Evolutionary conservation across 257 asterid species (phyloP), one percentile per base, ranked within the genome.

Genomic region (Gentiana macrophylla): DNA sequence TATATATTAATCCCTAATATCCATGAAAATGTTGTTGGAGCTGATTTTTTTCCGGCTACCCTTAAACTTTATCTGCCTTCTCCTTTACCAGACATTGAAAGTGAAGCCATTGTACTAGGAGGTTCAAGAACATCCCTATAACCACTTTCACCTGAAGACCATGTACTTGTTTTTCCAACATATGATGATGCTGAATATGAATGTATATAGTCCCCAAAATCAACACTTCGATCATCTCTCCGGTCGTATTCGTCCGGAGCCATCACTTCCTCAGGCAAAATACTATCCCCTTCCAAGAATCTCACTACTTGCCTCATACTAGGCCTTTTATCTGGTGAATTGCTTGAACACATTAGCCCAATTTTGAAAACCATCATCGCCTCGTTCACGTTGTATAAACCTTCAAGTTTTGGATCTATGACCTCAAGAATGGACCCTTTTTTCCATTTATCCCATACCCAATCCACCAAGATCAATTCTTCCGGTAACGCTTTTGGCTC

Each of bases 391-490:
- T 72, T 69, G 11, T 56, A 89, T 9, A 57, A 67, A 4, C 82
- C 84, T 0, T 50, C 52, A 46, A 88, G 67, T 54, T 81, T 80
- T 5, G 72, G 69, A 51, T 88, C 95, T 4, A 80, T 78, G 7
- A 69, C 88, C 49, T 73, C 79, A 37, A 80, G 70, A 0, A 80
- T 62, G 0, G 55, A 53, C 4, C 87, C 86, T 52, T 66, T 52
- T 49, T 62, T 74, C 95, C 86, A 85, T 67, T 70, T 75, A 59
- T 80, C 87, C 87, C 84, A 85, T 48, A 80, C 81, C 97, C 95
- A 88, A 50, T 88, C 97, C 66, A 83, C 78, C 67, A 88, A 44
- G 12, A 82, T 55, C 70, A 80, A 47, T 68, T 82, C 87, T 69
- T 84, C 96, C 0, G 91, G 88, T 78, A 74, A 44, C 13, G 94